phyloP scores from a whole-genome alignment of 257 asterid species.

The Capsicum baccatum region DNA sequence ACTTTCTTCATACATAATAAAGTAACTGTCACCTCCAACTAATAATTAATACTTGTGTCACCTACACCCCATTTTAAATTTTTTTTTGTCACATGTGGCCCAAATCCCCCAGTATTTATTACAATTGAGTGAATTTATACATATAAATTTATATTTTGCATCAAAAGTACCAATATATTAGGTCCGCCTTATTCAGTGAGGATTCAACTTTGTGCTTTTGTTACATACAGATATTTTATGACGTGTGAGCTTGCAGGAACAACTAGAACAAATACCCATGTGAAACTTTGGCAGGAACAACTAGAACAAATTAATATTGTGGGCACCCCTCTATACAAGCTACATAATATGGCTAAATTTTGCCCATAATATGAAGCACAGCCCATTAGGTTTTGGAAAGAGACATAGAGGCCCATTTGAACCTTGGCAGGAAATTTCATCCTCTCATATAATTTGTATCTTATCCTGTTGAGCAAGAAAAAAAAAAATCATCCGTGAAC shows the following conservation, averaged over 20 bases:
- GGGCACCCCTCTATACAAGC: not conserved
- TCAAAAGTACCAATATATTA: not conserved
- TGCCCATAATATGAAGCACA: not conserved
- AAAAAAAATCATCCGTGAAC: not conserved
- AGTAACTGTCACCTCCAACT: too few species aligned
- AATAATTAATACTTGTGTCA: too few species aligned
- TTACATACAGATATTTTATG: not conserved
- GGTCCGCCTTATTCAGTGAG: not conserved
- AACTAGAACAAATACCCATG: too few species aligned
- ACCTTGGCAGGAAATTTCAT: conserved; percentile 1
- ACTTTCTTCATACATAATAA: too few species aligned
- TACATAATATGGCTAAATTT: not conserved
- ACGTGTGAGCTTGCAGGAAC: not conserved
- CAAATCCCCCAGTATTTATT: too few species aligned
- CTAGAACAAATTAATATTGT: not conserved
- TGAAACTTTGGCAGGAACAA: not conserved
- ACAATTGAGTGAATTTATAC: too few species aligned
- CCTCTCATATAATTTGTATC: conserved; percentile 26
- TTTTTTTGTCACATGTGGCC: too few species aligned
- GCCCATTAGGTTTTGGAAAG: not conserved
- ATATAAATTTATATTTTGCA: too few species aligned
- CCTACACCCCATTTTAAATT: too few species aligned
- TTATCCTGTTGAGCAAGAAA: conserved; percentile 4
- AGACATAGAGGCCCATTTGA: conserved; percentile 3
- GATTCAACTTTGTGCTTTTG: not conserved